These are phyloP conservation scores for Dendrothele bispora DNA, from an alignment of 768 basidiomycete species.

Conservation along the genomic window DNA sequence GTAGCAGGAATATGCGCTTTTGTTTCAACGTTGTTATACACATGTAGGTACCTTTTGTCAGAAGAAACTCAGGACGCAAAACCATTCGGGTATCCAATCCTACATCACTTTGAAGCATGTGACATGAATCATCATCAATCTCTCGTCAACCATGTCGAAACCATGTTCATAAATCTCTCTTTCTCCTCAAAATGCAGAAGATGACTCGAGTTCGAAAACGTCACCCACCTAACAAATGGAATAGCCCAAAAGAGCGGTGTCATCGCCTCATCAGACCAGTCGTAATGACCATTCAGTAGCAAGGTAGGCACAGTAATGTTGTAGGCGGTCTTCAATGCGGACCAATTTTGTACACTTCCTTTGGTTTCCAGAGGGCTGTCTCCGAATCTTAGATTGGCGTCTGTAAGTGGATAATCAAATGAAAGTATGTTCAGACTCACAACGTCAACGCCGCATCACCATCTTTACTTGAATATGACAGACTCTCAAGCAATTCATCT, in stretches of 20 bases:
- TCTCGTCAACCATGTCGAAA: constrained; percentile 26
- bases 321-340: constrained; percentile 27
- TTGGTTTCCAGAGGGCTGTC: constrained; percentile 26
- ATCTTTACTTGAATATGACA: constrained; percentile 31
- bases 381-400: background rate
- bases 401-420: constrained; percentile 12
- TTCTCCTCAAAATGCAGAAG: constrained; percentile 35
- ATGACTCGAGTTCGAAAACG: constrained; percentile 34
- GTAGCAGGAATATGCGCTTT: too few relatives aligned
- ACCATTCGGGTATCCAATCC: too few relatives aligned
- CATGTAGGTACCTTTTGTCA: too few relatives aligned
- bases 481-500: constrained; percentile 18
- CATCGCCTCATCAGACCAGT: constrained; percentile 29
- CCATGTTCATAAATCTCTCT: constrained; percentile 26
- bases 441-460: constrained; percentile 40
- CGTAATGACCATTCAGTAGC: constrained; percentile 35
- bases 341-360: constrained; percentile 33
- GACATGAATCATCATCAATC: too few relatives aligned
- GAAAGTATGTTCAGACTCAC: constrained; percentile 20
- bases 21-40: too few relatives aligned
- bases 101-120: too few relatives aligned
- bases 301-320: constrained; percentile 30
- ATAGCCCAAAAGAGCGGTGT: constrained; percentile 30
- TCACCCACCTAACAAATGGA: constrained; percentile 32
- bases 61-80: too few relatives aligned